Conservation (phyloP, 345 rosid species). For the Syzygium aqueum region DNA sequence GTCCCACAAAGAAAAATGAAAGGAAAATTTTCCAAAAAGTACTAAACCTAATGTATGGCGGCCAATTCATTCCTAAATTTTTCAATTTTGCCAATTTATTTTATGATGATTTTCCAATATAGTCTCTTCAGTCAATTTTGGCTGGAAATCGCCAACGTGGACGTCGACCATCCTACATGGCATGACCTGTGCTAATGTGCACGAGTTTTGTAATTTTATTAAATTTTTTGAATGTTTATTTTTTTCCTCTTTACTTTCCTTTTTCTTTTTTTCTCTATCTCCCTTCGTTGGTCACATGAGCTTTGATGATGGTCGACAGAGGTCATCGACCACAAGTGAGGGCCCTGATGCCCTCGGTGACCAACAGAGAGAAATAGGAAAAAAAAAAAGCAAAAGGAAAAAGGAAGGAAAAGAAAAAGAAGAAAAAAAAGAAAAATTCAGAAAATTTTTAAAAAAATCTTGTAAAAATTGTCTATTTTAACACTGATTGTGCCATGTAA, state of each 20-base stretch:
- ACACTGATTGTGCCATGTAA: fast-evolving
- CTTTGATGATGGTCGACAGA: background rate
- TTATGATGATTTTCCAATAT: fast-evolving
- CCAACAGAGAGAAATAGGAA: background rate
- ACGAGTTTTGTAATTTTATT: background rate
- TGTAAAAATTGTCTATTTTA: background rate
- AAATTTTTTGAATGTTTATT: no score
- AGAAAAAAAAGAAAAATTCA: background rate
- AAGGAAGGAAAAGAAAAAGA: background rate
- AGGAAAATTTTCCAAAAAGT: background rate
- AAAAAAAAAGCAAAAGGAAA: background rate
- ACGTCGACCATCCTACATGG: fast-evolving
- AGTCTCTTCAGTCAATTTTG: background rate
- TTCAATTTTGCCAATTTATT: no score
- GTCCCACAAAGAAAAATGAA: background rate
- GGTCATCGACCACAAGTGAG: background rate
- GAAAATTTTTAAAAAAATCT: background rate
- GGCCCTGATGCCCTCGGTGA: background rate
- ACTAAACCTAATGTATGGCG: background rate
- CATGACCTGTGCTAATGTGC: fast-evolving
- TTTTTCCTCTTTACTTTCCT: background rate
- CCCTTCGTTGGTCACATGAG: background rate
- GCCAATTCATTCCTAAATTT: background rate
- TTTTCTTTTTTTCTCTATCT: background rate
- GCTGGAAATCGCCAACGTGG: background rate